Evolutionary conservation across 345 rosid species (phyloP), one percentile per base, ranked within the genome.

Genomic region (Garcia nutans): DNA sequence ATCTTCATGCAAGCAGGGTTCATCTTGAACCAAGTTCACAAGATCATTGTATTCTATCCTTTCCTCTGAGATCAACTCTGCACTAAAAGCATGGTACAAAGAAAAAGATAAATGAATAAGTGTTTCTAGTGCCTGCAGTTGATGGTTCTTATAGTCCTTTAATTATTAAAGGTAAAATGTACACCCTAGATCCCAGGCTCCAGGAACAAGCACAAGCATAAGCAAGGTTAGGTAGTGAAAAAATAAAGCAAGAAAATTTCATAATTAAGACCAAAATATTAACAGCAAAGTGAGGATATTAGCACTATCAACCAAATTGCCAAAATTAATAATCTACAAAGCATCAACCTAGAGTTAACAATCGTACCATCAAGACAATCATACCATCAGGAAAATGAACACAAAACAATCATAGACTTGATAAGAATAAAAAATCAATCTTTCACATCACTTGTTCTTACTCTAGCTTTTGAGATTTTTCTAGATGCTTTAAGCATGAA

Each of bases 11-110:
- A 28, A 28, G 31, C 31, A n/a, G n/a, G n/a, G n/a, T n/a, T n/a
- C 82, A 78, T 82, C 89, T 76, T 82, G 69, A 75, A 89, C 59
- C 11, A 78, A 69, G 67, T 85, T 85, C 77, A 87, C 89, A 70
- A 93, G 97, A 89, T 96, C 98, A 86, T 96, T 93, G 84, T 90
- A 96, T 68, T 92, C 97, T 72, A 96, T 87, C 72, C 84, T 82
- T 78, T 93, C 97, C 81, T 88, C 88, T 42, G 87, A 45, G 17
- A 96, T 77, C 81, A 96, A 85, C 80, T 93, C 93, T 77, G 97
- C 95, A 83, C 99, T 96, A 87, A 74, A 86, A 74, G 52, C 76
- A 72, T 19, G 23, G 16, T 16, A n/a, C 8, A 58, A 59, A 58
- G 17, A 71, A 52, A 58, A 20, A 45, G 58, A n/a, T n/a, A 67